A percentile compares a stretch with the other conserved stretches of the same genome.
Evolutionary conservation across 1,139 yeast species (phyloP).

Genomic region (Magnusiomyces suaveolens): DNA sequence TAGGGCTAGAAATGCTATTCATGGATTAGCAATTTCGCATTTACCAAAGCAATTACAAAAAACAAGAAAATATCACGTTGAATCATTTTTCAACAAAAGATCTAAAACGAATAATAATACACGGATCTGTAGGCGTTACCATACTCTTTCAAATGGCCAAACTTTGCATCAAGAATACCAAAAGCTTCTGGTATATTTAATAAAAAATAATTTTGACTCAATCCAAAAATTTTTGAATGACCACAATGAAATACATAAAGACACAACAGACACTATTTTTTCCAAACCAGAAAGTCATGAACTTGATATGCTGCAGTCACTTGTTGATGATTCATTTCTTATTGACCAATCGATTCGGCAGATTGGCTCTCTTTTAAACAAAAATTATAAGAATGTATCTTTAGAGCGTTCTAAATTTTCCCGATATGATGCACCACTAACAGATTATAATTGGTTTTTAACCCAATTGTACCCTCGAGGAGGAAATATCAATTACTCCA

Average conservation of each 20-base stretch:
- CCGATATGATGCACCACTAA: constrained; percentile 17
- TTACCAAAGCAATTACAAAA: not conserved
- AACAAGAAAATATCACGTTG: not conserved
- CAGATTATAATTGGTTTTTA: constrained; percentile 27
- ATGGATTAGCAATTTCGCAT: not conserved
- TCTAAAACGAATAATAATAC: not conserved
- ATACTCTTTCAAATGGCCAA: not conserved
- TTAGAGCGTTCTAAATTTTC: constrained; percentile 10
- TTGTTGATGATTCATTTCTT: constrained; percentile 6
- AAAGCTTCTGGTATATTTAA: not conserved
- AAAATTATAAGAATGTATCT: constrained; percentile 12
- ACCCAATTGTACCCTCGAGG: constrained; percentile 33
- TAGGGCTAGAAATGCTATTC: not conserved
- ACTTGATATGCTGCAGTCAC: constrained; percentile 7
- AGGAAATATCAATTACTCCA: constrained; percentile 12
- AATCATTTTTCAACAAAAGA: not conserved
- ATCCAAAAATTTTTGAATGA: not conserved
- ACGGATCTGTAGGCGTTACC: not conserved
- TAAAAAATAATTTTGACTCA: not conserved
- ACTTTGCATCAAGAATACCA: not conserved
- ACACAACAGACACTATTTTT: not conserved
- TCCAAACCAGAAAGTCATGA: not conserved
- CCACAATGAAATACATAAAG: not conserved
- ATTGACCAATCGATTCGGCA: constrained; percentile 5
- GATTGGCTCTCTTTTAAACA: constrained; percentile 9